Base-by-base conservation (phyloP, 2,329 filamentous ascomycete species). In the Eutypella sp. region DNA sequence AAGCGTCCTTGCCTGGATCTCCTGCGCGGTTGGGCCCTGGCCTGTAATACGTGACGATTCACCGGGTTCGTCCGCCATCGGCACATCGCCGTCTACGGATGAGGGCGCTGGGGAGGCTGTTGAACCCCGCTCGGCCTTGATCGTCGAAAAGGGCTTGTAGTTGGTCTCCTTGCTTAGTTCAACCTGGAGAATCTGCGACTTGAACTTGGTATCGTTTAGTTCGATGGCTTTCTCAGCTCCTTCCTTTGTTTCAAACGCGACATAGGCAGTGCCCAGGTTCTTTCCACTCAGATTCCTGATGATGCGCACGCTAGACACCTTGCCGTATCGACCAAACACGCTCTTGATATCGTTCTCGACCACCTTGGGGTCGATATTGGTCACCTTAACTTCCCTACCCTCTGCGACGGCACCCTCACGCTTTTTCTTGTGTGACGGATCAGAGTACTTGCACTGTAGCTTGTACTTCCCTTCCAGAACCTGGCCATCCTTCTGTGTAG, bases 401-500 rank as follows among this genome's bases (percentile, higher is more conserved):
- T 97, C 92, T n/a, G 87, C 82, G 41, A 87, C 78, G 9, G 91
- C 83, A 19, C 90, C 90, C 47, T 85, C 80, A 19, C 93, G 86
- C 36, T 80, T 75, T 64, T 95, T 89, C 65, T 88, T 92, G 24
- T 79, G 78, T 8, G 71, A 69, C 0, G 93, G 93, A 58, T 97
- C 82, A 0, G 93, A 97, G 54, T 95, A 88, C 66, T 90, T 90
- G 8, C 82, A 87, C 34, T 84, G 68, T 1, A 99, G 74, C 54
- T 78, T 82, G 55, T 84, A 83, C 23, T 79, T 78, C 22, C 81
- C 81, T 20, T 85, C 85, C 0, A 95, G 67, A 19, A 82, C 63
- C 46, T 76, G 83, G 22, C 85, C 85, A 59, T 96, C 78, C 41
- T 96, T 77, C 47, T 80, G 70, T 1, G 84, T 85, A 1, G 91